Base-by-base conservation (phyloP, 2,329 filamentous ascomycete species). In the Hyphodiscus sp. region DNA sequence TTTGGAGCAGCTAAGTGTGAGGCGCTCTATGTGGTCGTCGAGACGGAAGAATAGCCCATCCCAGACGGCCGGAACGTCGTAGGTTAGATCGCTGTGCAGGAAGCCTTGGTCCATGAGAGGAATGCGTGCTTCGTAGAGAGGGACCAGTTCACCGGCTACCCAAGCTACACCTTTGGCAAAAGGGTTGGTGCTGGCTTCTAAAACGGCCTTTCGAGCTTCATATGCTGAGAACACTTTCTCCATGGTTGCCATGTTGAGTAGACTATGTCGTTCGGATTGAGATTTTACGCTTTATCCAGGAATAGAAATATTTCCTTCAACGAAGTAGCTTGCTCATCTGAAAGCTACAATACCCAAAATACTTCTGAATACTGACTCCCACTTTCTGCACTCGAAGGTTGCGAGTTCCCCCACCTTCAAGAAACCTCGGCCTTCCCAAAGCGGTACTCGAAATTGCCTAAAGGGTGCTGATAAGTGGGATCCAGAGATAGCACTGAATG, bases 61-160 rank as follows among this genome's bases (percentile, higher is more conserved):
- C 76, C 76, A 79, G 23, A 78, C 73, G 0, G 75, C 63, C 0
- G 75, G 74, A 0, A 79, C 76, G 47, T 79, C 76, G 61, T 79
- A 79, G 1, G 76, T 79, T 1, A 78, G 60, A 45, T 79, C 76
- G 63, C 75, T 73, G 61, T 75, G 75, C 59, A 78, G 62, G 61
- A 79, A 79, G 18, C 76, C 76, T 63, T 79, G 71, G 56, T 79
- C 76, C 0, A 75, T 59, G 0, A 79, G 61, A 1, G 76, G 76
- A 18, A 79, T 76, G n/a, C 69, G 69, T 1, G 76, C 76, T 45
- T 76, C 63, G n/a, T 67, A 41, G 6, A 78, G 61, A 2, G 76
- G 74, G 0, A 71, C 67, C 3, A 74, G 62, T 42, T 73, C 60
- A 16, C 73, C 73, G 45, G 71, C 67, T 1, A 78, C 60, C 76